These are phyloP conservation scores for Penicillium silybi DNA, from an alignment of 495 filamentous ascomycete species.

Conservation along the genomic window DNA sequence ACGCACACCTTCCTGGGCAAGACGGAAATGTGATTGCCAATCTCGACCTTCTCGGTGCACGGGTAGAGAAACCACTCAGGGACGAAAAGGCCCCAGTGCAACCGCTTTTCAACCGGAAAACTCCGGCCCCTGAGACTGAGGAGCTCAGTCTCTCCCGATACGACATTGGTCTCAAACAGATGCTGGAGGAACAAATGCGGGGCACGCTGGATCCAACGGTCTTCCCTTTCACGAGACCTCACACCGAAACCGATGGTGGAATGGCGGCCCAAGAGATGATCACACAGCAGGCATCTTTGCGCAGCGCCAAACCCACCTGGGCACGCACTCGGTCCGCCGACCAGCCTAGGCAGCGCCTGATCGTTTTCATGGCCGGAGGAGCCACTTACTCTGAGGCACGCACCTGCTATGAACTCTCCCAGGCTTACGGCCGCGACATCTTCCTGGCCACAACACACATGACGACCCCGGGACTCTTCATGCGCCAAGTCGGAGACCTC, in stretches of 20 bases:
- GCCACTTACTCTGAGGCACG: slow-evolving; percentile 89
- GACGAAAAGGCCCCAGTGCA: slow-evolving; percentile 61
- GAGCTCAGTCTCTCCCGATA: slow-evolving; percentile 52
- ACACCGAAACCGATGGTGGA: slow-evolving; percentile 58
- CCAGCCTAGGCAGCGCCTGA: slow-evolving; percentile 83
- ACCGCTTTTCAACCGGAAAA: slow-evolving; percentile 65
- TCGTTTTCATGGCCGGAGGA: slow-evolving; percentile 94
- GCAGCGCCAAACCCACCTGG: slow-evolving; percentile 92
- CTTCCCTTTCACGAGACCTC: slow-evolving; percentile 83
- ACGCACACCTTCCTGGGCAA: slow-evolving; percentile 70
- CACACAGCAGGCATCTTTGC: slow-evolving; percentile 68
- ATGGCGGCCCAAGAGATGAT: slow-evolving; percentile 48
- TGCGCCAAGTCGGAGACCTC: slow-evolving; percentile 78
- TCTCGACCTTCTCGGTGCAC: slow-evolving; percentile 76
- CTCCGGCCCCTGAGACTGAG: slow-evolving; percentile 42
- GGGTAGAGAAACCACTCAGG: slow-evolving; percentile 68
- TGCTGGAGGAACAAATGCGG: slow-evolving; percentile 63
- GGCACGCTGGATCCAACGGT: slow-evolving; percentile 51
- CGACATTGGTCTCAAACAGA: slow-evolving; percentile 55
- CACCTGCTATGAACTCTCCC: slow-evolving; percentile 82
- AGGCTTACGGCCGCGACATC: slow-evolving; percentile 68
- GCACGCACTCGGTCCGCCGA: slow-evolving; percentile 72
- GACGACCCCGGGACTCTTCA: slow-evolving; percentile 73
- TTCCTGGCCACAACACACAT: slow-evolving; percentile 91
- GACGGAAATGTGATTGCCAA: slow-evolving; percentile 73